Percentiles rank a stretch among this genome's conserved stretches.
Evolutionary conservation across 2,329 filamentous ascomycete genomes (phyloP).

Genomic region (Oidium heveae): DNA sequence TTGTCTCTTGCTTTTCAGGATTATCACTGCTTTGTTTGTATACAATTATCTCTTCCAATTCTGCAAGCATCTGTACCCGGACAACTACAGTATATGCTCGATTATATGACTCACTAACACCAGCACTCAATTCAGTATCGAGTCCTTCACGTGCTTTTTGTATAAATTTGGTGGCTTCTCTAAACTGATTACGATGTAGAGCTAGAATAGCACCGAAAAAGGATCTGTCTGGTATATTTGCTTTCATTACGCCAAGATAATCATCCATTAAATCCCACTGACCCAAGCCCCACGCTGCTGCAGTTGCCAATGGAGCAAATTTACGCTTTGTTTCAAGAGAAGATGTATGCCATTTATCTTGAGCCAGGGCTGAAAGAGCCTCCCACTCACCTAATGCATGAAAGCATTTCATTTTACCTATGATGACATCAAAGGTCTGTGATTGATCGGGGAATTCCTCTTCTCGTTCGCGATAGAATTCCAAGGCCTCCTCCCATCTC

Average conservation of each 20-base stretch:
- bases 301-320: constrained; percentile 82
- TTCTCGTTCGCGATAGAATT: constrained; percentile 76
- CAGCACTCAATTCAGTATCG: constrained; percentile 81
- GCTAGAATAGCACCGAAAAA: constrained; percentile 95
- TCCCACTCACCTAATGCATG: constrained; percentile 98
- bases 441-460: constrained; percentile 45
- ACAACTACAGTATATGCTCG: constrained; percentile 95
- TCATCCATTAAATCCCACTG: constrained; percentile 98
- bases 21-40: constrained; percentile 79
- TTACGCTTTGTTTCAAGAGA: constrained; percentile 65
- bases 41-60: constrained; percentile 89
- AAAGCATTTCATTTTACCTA: constrained; percentile 98
- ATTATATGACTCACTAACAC: constrained; percentile 97
- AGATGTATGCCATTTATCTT: constrained; percentile 84
- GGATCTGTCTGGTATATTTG: constrained; percentile 73
- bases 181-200: constrained; percentile 86
- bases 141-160: constrained; percentile 79
- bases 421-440: constrained; percentile 86
- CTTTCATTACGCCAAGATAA: constrained; percentile 86
- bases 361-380: constrained; percentile 61
- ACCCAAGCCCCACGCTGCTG: constrained; percentile 83
- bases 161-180: constrained; percentile 70
- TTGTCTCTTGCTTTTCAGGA: constrained; percentile 63
- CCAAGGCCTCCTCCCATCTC: constrained; percentile 89
- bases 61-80: constrained; percentile 93